Base-by-base conservation (phyloP, 768 basidiomycete genomes). In the Russula brevipes region DNA sequence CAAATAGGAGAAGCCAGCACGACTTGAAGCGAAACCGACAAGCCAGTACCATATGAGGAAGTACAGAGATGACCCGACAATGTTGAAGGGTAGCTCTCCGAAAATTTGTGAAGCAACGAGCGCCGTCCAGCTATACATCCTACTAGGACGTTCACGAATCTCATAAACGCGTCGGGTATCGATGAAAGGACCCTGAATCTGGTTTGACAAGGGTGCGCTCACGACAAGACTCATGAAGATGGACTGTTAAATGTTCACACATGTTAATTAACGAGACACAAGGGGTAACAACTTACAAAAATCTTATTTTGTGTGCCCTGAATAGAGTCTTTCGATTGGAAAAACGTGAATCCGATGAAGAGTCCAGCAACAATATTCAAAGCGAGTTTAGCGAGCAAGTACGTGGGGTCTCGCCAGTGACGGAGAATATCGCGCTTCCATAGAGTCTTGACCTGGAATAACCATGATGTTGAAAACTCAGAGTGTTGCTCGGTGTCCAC, bases 31-130 rank as follows among this genome's bases (percentile, higher is more conserved):
- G 65, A 74, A 76, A 4, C 78, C 79, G 54, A 80, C 76, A 8
- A 78, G 73, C 77, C 77, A 82, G 67, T 77, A 82, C 80, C 80
- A 83, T 70, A 78, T 78, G 50, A 77, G 49, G 70, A 78, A 82
- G 70, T 77, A 77, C 19, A 82, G 6, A 9, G 77, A 72, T 0
- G 76, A 75, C 8, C 71, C 71, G 46, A 76, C 16, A 19, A 79
- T 76, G 61, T 80, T 80, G 71, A 78, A 76, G 16, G 79, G 79
- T 1, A 79, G 49, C 69, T 81, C 80, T 39, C 74, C 73, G 39
- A 77, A 60, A 53, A 76, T 67, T 64, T 76, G 76, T 4, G 76
- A 70, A 5, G 73, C 72, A 52, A 75, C 47, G 39, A 76, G 69
- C 17, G 76, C 72, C 8, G 72, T 69, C 77, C 77, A 80, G 59